Percentiles rank a stretch among this genome's conserved stretches.
Evolutionary conservation across 2,329 filamentous ascomycete genomes (phyloP).

Genomic region (Xylariaceae sp.): DNA sequence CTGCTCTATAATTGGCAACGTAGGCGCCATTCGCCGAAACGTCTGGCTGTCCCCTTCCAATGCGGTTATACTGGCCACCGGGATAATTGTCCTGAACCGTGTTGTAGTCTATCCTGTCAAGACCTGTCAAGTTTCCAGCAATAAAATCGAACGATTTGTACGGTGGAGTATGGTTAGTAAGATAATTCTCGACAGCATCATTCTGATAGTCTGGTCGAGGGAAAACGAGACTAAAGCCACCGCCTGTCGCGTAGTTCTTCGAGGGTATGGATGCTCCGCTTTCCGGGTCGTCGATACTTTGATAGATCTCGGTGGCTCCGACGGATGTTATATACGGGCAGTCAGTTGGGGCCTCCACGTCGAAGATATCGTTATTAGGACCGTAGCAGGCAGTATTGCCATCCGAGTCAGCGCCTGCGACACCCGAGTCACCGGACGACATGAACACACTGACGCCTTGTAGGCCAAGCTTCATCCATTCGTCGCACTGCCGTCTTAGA

Average conservation of each 20-base stretch:
- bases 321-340: neutral
- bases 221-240: neutral
- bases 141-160: neutral
- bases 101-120: neutral
- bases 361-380: neutral
- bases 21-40: neutral
- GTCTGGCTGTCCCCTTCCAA: neutral
- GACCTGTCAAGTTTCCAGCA: neutral
- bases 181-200: neutral
- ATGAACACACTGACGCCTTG: neutral
- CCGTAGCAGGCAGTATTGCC: neutral
- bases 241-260: neutral
- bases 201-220: neutral
- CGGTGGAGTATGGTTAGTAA: neutral
- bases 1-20: neutral
- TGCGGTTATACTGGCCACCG: neutral
- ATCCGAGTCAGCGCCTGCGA: neutral
- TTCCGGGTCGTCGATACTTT: neutral
- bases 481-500: neutral
- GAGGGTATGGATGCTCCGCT: neutral
- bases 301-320: neutral
- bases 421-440: neutral
- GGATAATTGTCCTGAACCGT: neutral
- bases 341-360: neutral
- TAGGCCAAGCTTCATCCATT: neutral